Conservation (phyloP, 2,329 filamentous ascomycete genomes). For the Botrytis sinoallii region DNA sequence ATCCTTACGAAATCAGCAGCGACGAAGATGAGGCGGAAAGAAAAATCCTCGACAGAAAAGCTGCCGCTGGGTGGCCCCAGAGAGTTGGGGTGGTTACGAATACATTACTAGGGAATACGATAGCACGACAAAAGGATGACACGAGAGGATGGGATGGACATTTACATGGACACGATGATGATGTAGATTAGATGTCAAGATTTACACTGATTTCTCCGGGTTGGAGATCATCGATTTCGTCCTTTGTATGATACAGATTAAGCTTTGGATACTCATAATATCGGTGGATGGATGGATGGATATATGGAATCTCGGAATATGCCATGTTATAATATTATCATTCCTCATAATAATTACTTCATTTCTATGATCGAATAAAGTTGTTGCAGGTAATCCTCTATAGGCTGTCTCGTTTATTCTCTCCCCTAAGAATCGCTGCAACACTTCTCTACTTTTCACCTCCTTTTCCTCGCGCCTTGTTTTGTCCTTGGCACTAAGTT, state of each 20-base stretch:
- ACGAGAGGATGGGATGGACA: conserved; percentile 30
- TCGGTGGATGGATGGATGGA: neutral
- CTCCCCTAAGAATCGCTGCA: neutral
- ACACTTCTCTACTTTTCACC: neutral
- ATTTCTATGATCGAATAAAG: neutral
- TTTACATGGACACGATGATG: conserved; percentile 26
- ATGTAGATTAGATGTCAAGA: conserved; percentile 13
- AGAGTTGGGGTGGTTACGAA: conserved; percentile 36
- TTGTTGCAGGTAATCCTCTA: neutral
- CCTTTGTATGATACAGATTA: neutral
- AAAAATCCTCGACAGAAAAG: conserved; percentile 28
- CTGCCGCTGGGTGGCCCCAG: conserved; percentile 33
- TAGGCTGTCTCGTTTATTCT: neutral
- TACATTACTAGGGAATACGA: conserved; percentile 36
- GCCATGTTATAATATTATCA: neutral
- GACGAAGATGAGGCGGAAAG: conserved; percentile 34
- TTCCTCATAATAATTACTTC: neutral
- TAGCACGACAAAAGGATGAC: conserved; percentile 35
- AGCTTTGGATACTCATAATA: neutral
- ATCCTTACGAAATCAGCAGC: conserved; percentile 36
- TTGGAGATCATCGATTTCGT: neutral
- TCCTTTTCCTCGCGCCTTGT: neutral
- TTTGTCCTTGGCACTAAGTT: neutral
- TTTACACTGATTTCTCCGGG: neutral
- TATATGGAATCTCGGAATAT: neutral